These are phyloP conservation scores for Pyricularia pennisetigena DNA, from an alignment of 2,329 filamentous ascomycete species.

Conservation along the genomic window DNA sequence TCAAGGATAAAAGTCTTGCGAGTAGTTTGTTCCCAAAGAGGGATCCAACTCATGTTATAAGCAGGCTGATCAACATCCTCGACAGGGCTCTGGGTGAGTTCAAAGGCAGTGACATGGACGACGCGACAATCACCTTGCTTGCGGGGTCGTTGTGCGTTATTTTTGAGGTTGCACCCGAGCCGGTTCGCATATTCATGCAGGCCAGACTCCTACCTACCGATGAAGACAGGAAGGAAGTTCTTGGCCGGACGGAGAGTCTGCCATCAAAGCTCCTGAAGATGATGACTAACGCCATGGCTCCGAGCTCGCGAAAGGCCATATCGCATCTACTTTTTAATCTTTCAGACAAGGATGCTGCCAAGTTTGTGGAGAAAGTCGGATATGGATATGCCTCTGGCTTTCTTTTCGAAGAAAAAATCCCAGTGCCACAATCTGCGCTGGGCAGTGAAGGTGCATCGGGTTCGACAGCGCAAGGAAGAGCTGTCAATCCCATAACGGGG, in stretches of 20 bases:
- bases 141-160: slow-evolving; percentile 64
- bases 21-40: slow-evolving; percentile 57
- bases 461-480: slow-evolving; percentile 15
- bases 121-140: slow-evolving; percentile 55
- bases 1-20: slow-evolving; percentile 43
- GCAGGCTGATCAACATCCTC: slow-evolving; percentile 61
- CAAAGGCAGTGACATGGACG: slow-evolving; percentile 59
- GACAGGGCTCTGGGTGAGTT: slow-evolving; percentile 56
- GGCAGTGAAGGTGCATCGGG: slow-evolving; percentile 7
- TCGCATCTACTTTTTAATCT: slow-evolving; percentile 78
- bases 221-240: slow-evolving; percentile 63
- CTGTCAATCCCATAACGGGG: slow-evolving; percentile 78
- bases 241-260: slow-evolving; percentile 67
- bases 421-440: slow-evolving; percentile 51
- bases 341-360: slow-evolving; percentile 68
- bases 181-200: slow-evolving; percentile 54
- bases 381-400: slow-evolving; percentile 93
- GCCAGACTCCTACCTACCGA: slow-evolving; percentile 63
- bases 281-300: slow-evolving; percentile 62
- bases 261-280: slow-evolving; percentile 69
- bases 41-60: slow-evolving; percentile 47
- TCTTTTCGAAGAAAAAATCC: slow-evolving; percentile 73
- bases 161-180: slow-evolving; percentile 57
- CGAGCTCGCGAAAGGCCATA: slow-evolving; percentile 64
- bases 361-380: slow-evolving; percentile 83